phyloP scores from a whole-genome alignment of 768 basidiomycete species.

The Lactarius pseudohatsudake region DNA sequence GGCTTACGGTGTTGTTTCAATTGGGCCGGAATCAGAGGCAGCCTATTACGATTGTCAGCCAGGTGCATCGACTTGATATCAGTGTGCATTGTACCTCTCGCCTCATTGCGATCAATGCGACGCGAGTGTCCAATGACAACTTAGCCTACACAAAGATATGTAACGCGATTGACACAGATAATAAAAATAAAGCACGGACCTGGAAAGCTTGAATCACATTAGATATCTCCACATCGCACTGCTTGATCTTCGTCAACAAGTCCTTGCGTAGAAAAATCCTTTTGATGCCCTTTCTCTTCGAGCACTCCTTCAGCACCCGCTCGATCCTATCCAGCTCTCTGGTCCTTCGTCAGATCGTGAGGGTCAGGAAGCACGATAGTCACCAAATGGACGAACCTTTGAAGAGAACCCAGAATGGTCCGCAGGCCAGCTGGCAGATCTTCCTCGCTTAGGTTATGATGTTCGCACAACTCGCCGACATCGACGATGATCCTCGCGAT shows the following conservation, averaged over 20 bases:
- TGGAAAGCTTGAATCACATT: not conserved
- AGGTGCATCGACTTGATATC: not conserved
- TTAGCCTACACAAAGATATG: not conserved
- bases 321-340: not conserved
- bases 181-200: not conserved
- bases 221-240: not conserved
- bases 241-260: not conserved
- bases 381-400: not conserved
- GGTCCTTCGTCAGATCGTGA: not conserved
- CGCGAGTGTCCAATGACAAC: not conserved
- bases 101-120: not conserved
- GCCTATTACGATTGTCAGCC: not conserved
- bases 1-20: no score
- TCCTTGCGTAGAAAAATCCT: not conserved
- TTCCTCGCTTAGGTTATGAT: not conserved
- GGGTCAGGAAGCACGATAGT: not conserved
- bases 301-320: not conserved
- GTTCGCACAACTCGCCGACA: not conserved
- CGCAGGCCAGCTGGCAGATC: not conserved
- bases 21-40: no score
- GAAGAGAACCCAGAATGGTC: not conserved
- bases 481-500: no score
- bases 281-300: not conserved
- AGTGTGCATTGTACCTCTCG: not conserved
- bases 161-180: not conserved